Base-by-base conservation (phyloP, 331 rosid species). In the Spiraea crenata region DNA sequence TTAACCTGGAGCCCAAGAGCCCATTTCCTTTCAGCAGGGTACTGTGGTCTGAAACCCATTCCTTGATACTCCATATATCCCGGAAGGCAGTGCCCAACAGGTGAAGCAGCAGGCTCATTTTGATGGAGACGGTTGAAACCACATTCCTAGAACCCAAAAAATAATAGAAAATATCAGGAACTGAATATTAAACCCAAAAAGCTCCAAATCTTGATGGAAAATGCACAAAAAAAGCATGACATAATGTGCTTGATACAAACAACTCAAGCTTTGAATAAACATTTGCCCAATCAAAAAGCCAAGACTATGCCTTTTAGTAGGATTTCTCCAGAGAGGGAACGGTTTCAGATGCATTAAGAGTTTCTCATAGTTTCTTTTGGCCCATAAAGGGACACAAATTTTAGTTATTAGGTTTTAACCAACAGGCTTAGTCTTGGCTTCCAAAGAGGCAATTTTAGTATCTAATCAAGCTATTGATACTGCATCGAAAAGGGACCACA, bases 1-100 rank as follows among this genome's bases (percentile, higher is more conserved):
- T 59, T 37, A 82, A 93, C 99, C 97, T 87, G 96, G 81, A 93
- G 96, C 62, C 99, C 96, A 72, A 93, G 99, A 77, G 95, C 92
- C 97, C 99, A 89, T 76, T 89, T 93, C 69, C 92, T 82, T 80
- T 93, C 93, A 67, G 64, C 89, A 15, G 92, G 96, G 63, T 79
- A 80, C 78, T 87, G 96, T 49, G 84, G 88, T 69, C 86, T 84
- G 65, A 81, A 38, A 44, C 85, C 92, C 52, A 67, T 65, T 50
- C 84, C 96, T 78, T 85, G 96, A 77, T 82, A 82, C 37, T 90
- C 90, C 83, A 82, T 72, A 76, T 70, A 84, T 46, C 90, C 89
- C 13, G 83, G 65, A 76, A 75, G 45, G 79, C 88, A 96, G 82
- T 83, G 95, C 51, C 89, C 97, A 72, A 85, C 82, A 75, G 85